Percentiles rank a stretch among this genome's conserved stretches.
These are phyloP conservation scores for Fimicolochytrium jonesii DNA, from an alignment of 192 early-diverging fungal species.

Conservation along the genomic window DNA sequence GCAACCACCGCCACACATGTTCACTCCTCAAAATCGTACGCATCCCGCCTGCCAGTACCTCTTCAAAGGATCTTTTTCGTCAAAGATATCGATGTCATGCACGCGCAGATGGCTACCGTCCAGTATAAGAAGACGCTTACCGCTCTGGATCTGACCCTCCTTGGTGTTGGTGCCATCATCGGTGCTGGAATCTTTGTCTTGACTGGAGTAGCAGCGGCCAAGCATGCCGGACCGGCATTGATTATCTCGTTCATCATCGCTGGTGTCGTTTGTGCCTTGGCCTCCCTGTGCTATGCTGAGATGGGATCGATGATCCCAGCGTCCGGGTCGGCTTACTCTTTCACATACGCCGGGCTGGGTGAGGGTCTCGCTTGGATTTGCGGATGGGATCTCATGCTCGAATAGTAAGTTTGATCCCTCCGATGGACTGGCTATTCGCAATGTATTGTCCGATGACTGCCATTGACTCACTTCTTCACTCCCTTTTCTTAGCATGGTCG, in stretches of 20 bases:
- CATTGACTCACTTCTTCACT: neutral
- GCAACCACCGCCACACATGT: no score
- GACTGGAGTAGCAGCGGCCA: conserved; percentile 64
- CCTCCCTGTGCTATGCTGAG: conserved; percentile 82
- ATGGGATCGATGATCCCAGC: conserved; percentile 82
- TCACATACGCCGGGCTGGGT: conserved; percentile 77
- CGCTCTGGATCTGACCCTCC: conserved; percentile 55
- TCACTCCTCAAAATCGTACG: no score
- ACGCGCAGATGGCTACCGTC: neutral
- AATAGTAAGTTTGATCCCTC: no score
- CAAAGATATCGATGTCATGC: neutral
- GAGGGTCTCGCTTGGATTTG: conserved; percentile 88
- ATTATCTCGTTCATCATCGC: conserved; percentile 78
- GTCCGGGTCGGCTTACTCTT: conserved; percentile 84
- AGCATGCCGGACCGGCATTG: conserved; percentile 78
- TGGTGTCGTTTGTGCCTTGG: conserved; percentile 67
- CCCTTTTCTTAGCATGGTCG: conserved; percentile 48
- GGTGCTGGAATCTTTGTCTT: conserved; percentile 82
- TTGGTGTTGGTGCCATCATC: conserved; percentile 75
- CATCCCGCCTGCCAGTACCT: no score
- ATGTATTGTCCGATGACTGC: no score
- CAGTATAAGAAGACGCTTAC: conserved; percentile 40
- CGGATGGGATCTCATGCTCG: conserved; percentile 67
- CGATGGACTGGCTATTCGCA: no score
- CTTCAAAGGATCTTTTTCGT: conserved; percentile 1